These are phyloP conservation scores for Neurospora sp. DNA, from an alignment of 495 filamentous ascomycete genomes.

Conservation along the genomic window DNA sequence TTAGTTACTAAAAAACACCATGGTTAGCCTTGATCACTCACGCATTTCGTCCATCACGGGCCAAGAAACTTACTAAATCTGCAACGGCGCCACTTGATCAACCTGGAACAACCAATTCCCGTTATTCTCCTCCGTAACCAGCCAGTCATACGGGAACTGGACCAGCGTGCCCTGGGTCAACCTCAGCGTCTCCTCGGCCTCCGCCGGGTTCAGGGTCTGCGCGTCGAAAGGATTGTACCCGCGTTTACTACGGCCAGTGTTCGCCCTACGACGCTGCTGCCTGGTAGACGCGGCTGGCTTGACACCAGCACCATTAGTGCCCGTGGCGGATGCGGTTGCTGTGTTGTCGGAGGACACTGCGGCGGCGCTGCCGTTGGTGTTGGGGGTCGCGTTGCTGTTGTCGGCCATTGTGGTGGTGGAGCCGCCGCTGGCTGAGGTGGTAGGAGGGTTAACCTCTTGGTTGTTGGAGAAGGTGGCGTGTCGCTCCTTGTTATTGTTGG, in stretches of 20 bases:
- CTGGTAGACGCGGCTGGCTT: constrained; percentile 25
- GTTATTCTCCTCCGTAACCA: constrained; percentile 77
- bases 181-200: constrained; percentile 71
- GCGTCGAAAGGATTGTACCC: constrained; percentile 57
- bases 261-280: constrained; percentile 53
- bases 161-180: constrained; percentile 85
- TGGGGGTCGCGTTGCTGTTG: background rate
- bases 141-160: constrained; percentile 90
- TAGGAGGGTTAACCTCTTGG: constrained; percentile 24
- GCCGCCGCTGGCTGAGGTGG: constrained; percentile 17
- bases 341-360: background rate
- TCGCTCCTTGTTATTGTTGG: constrained; percentile 26
- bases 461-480: constrained; percentile 32
- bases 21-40: background rate
- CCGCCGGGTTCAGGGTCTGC: constrained; percentile 58
- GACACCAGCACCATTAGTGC: background rate
- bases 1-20: background rate
- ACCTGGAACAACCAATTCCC: constrained; percentile 97
- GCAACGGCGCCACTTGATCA: constrained; percentile 87
- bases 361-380: constrained; percentile 3
- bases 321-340: background rate
- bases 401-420: constrained; percentile 6
- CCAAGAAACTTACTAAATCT: constrained; percentile 80
- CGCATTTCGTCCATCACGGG: background rate
- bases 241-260: constrained; percentile 63